Base-by-base conservation (phyloP, 495 filamentous ascomycete species). In the Delitschia confertaspora region DNA sequence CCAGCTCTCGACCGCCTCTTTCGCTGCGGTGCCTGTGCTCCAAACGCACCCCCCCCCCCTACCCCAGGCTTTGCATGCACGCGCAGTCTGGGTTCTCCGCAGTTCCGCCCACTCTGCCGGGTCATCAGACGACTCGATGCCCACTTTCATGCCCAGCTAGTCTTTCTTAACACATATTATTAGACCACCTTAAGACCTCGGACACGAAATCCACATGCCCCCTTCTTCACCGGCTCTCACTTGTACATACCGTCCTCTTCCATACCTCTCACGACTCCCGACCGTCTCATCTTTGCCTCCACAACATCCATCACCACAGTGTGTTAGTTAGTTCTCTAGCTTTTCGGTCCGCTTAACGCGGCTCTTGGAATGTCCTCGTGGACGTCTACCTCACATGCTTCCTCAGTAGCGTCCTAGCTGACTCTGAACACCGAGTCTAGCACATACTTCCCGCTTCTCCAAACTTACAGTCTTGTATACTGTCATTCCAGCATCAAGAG, bases 71-170 rank as follows among this genome's bases (percentile, higher is more conserved):
- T 26, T 38, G 14, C 3, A 29, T 6, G 35, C 11, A 3, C 33
- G 3, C 37, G 47, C 47, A 50, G 39, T 21, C 36, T 48, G 24
- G 36, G 33, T 45, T 51, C 47, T 45, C 40, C 47, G 41, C 47
- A 45, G 36, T 32, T 11, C 17, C 18, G 33, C 16, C 47, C 40
- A 39, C 14, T 22, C 38, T 20, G 34, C 20, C 41, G 47, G 47
- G 47, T 51, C 46, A 49, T 35, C 38, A 43, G 47, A 50, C 39
- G 23, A 33, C 27, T 35, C 3, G 23, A 33, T 33, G 27, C 33
- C 31, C 43, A 24, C 43, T 9, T n/a, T n/a, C n/a, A 32, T 16
- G 17, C 10, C 3, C 6, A 35, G 27, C n/a, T n/a, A n/a, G n/a
- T n/a, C n/a, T n/a, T n/a, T n/a, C n/a, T n/a, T n/a, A n/a, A n/a